Percentiles rank a stretch among this genome's conserved stretches.
phyloP scores from a whole-genome alignment of 768 basidiomycete genomes.

The Mrakia gelida region DNA sequence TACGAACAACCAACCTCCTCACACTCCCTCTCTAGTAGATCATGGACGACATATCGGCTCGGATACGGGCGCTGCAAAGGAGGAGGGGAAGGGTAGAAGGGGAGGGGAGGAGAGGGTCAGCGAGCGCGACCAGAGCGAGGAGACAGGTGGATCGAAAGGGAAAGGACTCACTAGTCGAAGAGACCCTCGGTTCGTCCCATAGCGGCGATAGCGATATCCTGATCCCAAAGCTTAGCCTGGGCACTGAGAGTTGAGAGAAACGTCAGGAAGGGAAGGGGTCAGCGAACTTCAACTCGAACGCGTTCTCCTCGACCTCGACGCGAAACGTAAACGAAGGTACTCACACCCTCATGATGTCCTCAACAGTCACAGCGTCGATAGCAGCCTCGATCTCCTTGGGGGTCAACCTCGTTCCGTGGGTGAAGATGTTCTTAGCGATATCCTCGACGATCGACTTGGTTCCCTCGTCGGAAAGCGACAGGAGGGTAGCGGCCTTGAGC shows the following conservation, averaged over 20 bases:
- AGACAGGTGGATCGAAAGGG: neutral
- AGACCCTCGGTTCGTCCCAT: constrained; percentile 86
- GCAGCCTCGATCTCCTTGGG: constrained; percentile 91
- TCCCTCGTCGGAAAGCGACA: constrained; percentile 72
- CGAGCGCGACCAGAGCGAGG: neutral
- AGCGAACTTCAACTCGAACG: neutral
- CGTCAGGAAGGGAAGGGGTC: constrained; percentile 5
- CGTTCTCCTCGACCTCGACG: neutral
- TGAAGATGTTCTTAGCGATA: constrained; percentile 95
- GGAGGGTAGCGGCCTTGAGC: constrained; percentile 87
- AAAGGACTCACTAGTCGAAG: constrained; percentile 62
- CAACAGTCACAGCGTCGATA: constrained; percentile 78
- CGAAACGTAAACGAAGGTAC: constrained; percentile 44
- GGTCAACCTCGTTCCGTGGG: constrained; percentile 80
- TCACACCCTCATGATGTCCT: constrained; percentile 91
- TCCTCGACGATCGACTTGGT: constrained; percentile 96
- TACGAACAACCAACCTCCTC: neutral
- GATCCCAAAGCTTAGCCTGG: constrained; percentile 34
- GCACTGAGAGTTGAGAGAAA: constrained; percentile 8
- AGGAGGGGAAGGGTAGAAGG: neutral
- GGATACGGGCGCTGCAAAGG: constrained; percentile 54
- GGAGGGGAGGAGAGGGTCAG: neutral
- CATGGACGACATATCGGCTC: constrained; percentile 49
- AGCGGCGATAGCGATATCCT: constrained; percentile 69
- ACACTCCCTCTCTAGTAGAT: constrained; percentile 42